Conservation (phyloP, 1,284 basidiomycete species). For the Thecaphora frezii region DNA sequence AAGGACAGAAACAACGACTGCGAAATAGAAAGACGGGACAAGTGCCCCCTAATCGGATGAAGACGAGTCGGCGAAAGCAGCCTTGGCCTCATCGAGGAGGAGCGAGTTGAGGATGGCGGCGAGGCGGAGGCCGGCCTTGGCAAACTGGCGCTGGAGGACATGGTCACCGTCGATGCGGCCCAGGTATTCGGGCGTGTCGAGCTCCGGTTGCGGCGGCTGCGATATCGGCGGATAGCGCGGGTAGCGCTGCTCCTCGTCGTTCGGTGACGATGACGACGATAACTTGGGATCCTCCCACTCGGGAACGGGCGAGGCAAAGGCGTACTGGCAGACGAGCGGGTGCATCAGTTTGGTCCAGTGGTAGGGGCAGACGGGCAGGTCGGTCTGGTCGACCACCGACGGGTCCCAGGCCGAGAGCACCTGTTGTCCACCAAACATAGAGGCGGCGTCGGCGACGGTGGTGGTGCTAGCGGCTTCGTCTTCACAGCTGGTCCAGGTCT, state of each 20-base stretch:
- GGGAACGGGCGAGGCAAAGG: conserved; percentile 70
- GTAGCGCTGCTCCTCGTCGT: conserved; percentile 1
- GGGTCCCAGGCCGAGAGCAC: conserved; percentile 2
- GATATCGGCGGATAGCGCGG: conserved; percentile 3
- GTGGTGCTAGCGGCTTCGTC: neutral
- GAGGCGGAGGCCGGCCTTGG: conserved; percentile 77
- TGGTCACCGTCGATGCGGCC: conserved; percentile 65
- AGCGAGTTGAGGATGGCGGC: conserved; percentile 74
- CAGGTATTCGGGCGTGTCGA: conserved; percentile 81
- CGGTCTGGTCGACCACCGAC: conserved; percentile 43
- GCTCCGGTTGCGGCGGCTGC: conserved; percentile 64
- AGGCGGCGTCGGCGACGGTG: too few relatives aligned
- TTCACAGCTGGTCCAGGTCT: conserved; percentile 50
- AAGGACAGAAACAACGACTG: too few relatives aligned
- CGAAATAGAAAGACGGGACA: too few relatives aligned
- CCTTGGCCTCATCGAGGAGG: conserved; percentile 13
- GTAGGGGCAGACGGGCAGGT: conserved; percentile 72
- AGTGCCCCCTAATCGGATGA: too few relatives aligned
- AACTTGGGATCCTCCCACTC: conserved; percentile 8
- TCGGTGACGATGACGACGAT: neutral
- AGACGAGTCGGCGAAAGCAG: too few relatives aligned
- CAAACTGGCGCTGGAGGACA: conserved; percentile 77
- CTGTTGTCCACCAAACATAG: too few relatives aligned
- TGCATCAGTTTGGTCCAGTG: conserved; percentile 46
- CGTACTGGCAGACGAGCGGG: conserved; percentile 53